Conservation (phyloP, 257 asterid genomes). For the Lithospermum erythrorhizon region DNA sequence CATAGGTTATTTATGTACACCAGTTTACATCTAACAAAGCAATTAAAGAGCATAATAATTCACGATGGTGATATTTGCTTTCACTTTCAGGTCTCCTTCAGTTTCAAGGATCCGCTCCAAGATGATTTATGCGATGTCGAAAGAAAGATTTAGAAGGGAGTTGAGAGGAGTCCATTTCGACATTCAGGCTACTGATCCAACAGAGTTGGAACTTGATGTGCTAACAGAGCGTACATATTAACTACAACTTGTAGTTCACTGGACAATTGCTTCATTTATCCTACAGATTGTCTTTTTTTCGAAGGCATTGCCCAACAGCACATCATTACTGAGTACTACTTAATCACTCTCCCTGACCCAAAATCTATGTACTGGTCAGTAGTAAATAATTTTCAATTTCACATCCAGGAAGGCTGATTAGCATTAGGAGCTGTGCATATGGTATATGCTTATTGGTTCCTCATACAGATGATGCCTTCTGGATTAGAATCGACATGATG, state of each 20-base stretch:
- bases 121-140: conserved; percentile 35
- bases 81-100: conserved; percentile 26
- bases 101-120: conserved; percentile 30
- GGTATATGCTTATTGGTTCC: conserved; percentile 16
- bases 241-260: background rate
- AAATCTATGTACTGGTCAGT: conserved; percentile 4
- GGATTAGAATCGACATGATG: conserved; percentile 13
- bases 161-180: conserved; percentile 28
- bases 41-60: background rate
- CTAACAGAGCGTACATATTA: conserved; percentile 31
- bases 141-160: conserved; percentile 29
- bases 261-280: background rate
- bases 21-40: background rate
- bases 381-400: conserved; percentile 20
- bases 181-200: conserved; percentile 34
- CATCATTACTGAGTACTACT: background rate
- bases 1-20: background rate
- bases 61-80: conserved; percentile 1
- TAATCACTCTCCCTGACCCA: conserved; percentile 2
- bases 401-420: conserved; percentile 45
- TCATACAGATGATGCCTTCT: conserved; percentile 51
- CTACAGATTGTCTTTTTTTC: background rate
- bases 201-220: conserved; percentile 37
- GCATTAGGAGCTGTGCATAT: conserved; percentile 33
- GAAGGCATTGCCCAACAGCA: background rate